Conservation (phyloP, 345 rosid species). For the Salix arbutifolia region DNA sequence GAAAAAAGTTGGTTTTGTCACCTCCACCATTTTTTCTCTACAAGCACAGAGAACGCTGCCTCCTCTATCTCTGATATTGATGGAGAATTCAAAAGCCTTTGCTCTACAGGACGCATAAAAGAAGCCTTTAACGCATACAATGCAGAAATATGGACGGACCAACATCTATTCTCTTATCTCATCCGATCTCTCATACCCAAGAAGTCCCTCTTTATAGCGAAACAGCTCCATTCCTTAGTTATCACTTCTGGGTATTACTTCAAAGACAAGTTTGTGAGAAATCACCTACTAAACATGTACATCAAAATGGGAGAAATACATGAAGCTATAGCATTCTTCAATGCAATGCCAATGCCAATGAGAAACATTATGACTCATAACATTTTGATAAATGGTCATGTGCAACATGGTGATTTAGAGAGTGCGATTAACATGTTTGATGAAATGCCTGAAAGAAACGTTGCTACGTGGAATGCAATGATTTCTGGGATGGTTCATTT, state of each 20-base stretch:
- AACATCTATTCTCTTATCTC: constrained; percentile 50
- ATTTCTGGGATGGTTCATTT: constrained; percentile 48
- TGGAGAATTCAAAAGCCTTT: constrained; percentile 36
- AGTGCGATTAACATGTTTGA: constrained; percentile 59
- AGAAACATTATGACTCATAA: constrained; percentile 75
- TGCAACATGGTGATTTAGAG: constrained; percentile 40
- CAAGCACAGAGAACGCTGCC: constrained; percentile 12
- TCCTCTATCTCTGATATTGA: not conserved
- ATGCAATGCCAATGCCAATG: constrained; percentile 41
- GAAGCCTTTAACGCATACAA: constrained; percentile 52
- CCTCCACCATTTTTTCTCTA: constrained; percentile 22
- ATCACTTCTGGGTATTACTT: constrained; percentile 58
- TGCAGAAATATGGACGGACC: constrained; percentile 54
- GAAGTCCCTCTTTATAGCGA: constrained; percentile 35
- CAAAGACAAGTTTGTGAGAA: constrained; percentile 53
- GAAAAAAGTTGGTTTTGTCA: no score
- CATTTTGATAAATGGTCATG: constrained; percentile 55
- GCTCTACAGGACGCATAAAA: constrained; percentile 50
- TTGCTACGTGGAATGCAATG: constrained; percentile 69
- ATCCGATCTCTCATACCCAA: constrained; percentile 44
- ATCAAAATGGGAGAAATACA: constrained; percentile 53
- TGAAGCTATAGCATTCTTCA: constrained; percentile 42
- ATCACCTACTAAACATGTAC: constrained; percentile 74
- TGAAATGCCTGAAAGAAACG: constrained; percentile 57
- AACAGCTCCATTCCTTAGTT: constrained; percentile 64